Evolutionary conservation across 2,329 filamentous ascomycete genomes (phyloP), one percentile per base, ranked within the genome.

Genomic region (Colletotrichum cordylinicola): DNA sequence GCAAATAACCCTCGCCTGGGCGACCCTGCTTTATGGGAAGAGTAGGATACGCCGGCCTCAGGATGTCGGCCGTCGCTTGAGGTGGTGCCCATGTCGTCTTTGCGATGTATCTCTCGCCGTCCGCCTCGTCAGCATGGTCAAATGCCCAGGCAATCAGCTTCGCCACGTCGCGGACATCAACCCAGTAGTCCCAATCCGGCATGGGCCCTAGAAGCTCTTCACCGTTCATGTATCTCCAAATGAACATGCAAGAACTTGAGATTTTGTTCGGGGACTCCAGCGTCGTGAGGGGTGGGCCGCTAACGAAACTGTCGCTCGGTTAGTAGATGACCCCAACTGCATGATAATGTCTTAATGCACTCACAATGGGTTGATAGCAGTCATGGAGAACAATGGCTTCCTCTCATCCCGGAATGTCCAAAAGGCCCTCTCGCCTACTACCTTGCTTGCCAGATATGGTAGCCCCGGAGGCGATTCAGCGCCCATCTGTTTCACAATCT

Each of bases 81-180:
- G 81, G 70, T 1, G 82, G 81, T 1, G 80, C 83, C 33, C 80
- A 81, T 4, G 80, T 81, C 1, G 78, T 79, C 55, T 80, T 80
- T 0, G 82, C 82, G 21, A 88, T 81, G 74, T 86, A 88, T 9
- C 87, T 80, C 78, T 89, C 82, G 6, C 85, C 85, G 72, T 87
- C 79, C 1, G 84, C 80, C 56, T 82, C 77, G 0, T 81, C 78
- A 0, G 83, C 79, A 37, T 87, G 79, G 69, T 85, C 83, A 24
- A 83, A 82, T 0, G 81, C 81, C 78, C 83, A 87, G 5, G 84
- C 79, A 16, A 86, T 80, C 58, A 87, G 80, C 8, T 81, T 80
- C 4, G 86, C 86, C 1, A 88, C 86, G 73, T 89, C 87, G 4
- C 86, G 82, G 1, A 88, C 85, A 75, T 89, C 87, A 15, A 89